Evolutionary conservation across 202 grass and related monocot genomes (phyloP).

Genomic region (Dendrocalamus latiflorus): DNA sequence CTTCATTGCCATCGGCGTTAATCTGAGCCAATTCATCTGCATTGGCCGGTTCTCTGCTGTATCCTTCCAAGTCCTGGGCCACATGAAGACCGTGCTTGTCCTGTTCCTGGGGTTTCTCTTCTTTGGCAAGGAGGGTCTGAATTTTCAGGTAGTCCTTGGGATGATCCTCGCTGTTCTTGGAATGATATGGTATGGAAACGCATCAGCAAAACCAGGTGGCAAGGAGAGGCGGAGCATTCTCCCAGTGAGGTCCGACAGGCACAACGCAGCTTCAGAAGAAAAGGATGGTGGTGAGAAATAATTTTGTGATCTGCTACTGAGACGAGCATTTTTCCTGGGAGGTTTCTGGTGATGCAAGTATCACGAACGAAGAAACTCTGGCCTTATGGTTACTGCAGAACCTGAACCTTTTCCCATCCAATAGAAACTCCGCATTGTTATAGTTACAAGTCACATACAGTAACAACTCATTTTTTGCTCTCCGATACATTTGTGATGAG

Average conservation of each 20-base stretch:
- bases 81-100: constrained; percentile 98
- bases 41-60: constrained; percentile 89
- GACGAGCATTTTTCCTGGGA: not conserved
- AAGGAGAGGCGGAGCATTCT: constrained; percentile 65
- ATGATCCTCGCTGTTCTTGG: constrained; percentile 88
- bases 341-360: constrained; percentile 33
- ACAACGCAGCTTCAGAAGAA: constrained; percentile 37
- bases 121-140: constrained; percentile 90
- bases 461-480: too few relatives aligned
- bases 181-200: constrained; percentile 96
- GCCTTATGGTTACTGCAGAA: too few relatives aligned
- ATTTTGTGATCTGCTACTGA: not conserved
- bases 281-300: constrained; percentile 35
- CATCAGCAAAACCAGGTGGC: constrained; percentile 83
- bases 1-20: constrained; percentile 86
- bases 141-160: constrained; percentile 81
- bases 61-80: constrained; percentile 92
- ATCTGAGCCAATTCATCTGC: constrained; percentile 99
- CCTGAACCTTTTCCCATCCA: too few relatives aligned
- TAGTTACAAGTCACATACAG: too few relatives aligned
- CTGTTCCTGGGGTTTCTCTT: constrained; percentile 84
- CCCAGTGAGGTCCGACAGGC: constrained; percentile 33
- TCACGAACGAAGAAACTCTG: not conserved
- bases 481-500: too few relatives aligned
- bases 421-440: too few relatives aligned